These are phyloP conservation scores for Candida nemodendra DNA, from an alignment of 805 yeast genomes.

Conservation along the genomic window DNA sequence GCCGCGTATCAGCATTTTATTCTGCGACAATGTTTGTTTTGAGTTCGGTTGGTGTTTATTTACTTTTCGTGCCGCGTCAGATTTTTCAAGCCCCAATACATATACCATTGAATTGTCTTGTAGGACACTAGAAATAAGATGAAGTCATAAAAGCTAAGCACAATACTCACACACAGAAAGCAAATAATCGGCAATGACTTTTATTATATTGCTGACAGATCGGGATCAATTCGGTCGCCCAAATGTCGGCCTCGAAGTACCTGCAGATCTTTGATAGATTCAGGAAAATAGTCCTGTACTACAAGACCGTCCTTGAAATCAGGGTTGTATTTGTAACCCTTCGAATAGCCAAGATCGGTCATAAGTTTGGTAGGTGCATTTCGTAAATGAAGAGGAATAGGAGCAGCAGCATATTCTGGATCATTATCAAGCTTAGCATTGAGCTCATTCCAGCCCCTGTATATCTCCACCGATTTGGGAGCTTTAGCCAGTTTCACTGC, in stretches of 20 bases:
- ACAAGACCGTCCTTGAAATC: conserved; percentile 69
- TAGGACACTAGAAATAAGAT: too few relatives aligned
- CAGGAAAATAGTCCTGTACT: conserved; percentile 74
- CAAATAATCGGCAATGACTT: too few relatives aligned
- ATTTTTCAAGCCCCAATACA: too few relatives aligned
- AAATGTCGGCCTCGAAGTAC: conserved; percentile 59
- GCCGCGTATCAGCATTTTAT: too few relatives aligned
- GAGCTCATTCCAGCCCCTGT: conserved; percentile 74
- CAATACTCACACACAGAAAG: too few relatives aligned
- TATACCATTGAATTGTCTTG: too few relatives aligned
- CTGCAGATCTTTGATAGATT: conserved; percentile 44
- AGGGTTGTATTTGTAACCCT: conserved; percentile 88
- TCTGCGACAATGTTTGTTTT: too few relatives aligned
- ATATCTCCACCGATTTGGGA: conserved; percentile 80
- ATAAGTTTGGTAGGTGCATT: conserved; percentile 93
- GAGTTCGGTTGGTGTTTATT: too few relatives aligned
- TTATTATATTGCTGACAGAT: conserved; percentile 23
- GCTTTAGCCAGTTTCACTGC: conserved; percentile 88
- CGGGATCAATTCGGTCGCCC: conserved; percentile 48
- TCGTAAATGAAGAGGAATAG: conserved; percentile 78
- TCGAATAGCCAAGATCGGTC: conserved; percentile 84
- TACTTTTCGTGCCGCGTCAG: too few relatives aligned
- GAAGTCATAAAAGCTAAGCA: too few relatives aligned
- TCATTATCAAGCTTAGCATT: conserved; percentile 54
- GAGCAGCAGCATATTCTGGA: conserved; percentile 59